These are phyloP conservation scores for Rugosomyces carneus DNA, from an alignment of 1,284 basidiomycete species.

Conservation along the genomic window DNA sequence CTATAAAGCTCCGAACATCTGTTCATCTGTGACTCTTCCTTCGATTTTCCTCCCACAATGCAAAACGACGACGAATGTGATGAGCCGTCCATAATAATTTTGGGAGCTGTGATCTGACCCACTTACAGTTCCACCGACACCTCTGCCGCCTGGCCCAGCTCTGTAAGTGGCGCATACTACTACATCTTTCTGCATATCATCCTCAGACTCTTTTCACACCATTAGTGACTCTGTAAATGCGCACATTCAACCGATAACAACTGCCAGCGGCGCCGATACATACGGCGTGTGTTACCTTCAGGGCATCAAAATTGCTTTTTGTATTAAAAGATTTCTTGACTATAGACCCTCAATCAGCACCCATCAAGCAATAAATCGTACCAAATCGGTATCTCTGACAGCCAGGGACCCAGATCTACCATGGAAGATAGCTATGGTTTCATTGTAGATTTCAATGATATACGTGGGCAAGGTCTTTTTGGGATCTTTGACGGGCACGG, in stretches of 20 bases:
- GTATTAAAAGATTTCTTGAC: constrained; percentile 1
- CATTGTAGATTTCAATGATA: constrained; percentile 14
- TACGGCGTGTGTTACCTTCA: constrained; percentile 12
- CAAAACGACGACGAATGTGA: constrained; percentile 11
- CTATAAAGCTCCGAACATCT: constrained; percentile 2
- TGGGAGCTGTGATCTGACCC: constrained; percentile 1
- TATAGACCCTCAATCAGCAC: constrained; percentile 14
- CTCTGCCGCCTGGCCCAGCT: constrained; percentile 11
- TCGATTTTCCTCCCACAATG: constrained; percentile 6
- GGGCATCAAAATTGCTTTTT: neutral
- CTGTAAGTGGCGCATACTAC: constrained; percentile 8
- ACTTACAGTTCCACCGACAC: constrained; percentile 13
- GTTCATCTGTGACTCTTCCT: neutral
- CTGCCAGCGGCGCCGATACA: constrained; percentile 9
- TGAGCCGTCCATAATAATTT: neutral
- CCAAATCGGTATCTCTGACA: constrained; percentile 12
- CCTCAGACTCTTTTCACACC: neutral
- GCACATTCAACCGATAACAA: constrained; percentile 13
- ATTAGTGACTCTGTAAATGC: constrained; percentile 11
- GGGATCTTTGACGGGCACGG: constrained; percentile 17
- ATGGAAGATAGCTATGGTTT: constrained; percentile 19
- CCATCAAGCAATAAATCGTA: constrained; percentile 9
- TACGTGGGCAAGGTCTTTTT: constrained; percentile 16
- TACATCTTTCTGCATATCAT: neutral
- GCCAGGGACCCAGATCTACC: constrained; percentile 10